These are phyloP conservation scores for Ceratocystis ficicola DNA, from an alignment of 2,329 filamentous ascomycete species.

Conservation along the genomic window DNA sequence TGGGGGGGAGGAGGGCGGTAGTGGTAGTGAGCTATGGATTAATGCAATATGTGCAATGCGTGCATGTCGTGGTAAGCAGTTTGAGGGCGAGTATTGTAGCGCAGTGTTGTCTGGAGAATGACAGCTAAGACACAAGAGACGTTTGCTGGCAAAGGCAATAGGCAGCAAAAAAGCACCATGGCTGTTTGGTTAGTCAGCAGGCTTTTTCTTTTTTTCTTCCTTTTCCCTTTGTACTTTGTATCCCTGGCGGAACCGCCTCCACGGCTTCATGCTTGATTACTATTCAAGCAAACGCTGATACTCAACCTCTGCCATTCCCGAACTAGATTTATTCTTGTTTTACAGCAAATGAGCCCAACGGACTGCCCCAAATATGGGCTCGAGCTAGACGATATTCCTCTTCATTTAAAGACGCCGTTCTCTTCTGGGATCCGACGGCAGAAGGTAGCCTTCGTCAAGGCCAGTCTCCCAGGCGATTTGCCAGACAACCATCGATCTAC, in stretches of 20 bases:
- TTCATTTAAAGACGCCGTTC: constrained; percentile 43
- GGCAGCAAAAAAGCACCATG: too few species aligned
- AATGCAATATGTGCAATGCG: neutral
- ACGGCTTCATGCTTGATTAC: neutral
- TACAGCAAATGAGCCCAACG: neutral
- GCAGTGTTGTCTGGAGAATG: neutral
- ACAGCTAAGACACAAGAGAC: too few species aligned
- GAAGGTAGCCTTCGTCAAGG: constrained; percentile 46
- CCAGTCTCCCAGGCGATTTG: constrained; percentile 31
- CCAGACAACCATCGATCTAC: neutral
- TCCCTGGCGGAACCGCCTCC: neutral
- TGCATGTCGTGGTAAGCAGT: neutral
- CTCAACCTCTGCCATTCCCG: too few species aligned
- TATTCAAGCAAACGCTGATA: too few species aligned
- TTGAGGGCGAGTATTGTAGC: neutral
- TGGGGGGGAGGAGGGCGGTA: neutral
- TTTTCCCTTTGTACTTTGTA: neutral
- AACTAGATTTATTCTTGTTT: neutral
- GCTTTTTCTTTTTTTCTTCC: too few species aligned
- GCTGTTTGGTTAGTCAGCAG: neutral
- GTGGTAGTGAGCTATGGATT: neutral
- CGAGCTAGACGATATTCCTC: constrained; percentile 38
- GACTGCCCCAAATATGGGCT: constrained; percentile 24
- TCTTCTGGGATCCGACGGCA: constrained; percentile 45
- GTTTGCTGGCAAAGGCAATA: too few species aligned